Conservation (phyloP, 2,329 filamentous ascomycete species). For the Pseudogymnoascus sp. region DNA sequence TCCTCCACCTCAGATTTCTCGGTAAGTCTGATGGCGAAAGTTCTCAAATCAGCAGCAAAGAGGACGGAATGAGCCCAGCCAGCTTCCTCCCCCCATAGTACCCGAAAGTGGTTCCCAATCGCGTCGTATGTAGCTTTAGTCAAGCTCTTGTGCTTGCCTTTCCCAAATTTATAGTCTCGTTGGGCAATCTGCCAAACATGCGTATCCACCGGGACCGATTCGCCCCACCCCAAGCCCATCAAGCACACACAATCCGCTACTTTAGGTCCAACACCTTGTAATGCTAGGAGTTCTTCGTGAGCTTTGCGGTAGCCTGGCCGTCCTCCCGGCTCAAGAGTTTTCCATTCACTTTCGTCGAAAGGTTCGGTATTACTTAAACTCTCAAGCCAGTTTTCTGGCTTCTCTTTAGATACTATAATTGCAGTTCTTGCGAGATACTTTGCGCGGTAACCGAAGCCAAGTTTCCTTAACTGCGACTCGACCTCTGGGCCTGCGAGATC, state of each 20-base stretch:
- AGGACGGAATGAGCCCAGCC: slow-evolving; percentile 97
- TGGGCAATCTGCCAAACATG: slow-evolving; percentile 99
- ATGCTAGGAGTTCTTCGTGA: slow-evolving; percentile 67
- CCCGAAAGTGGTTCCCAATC: slow-evolving; percentile 81
- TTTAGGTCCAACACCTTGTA: slow-evolving; percentile 91
- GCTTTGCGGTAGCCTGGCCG: slow-evolving; percentile 63
- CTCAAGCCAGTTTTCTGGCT: slow-evolving; percentile 68
- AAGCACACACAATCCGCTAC: slow-evolving; percentile 94
- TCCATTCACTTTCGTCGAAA: slow-evolving; percentile 33
- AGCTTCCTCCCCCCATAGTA: slow-evolving; percentile 85
- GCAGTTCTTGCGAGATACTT: slow-evolving; percentile 89
- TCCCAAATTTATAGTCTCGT: slow-evolving; percentile 88
- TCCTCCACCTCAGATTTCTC: slow-evolving; percentile 41
- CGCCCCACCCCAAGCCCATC: slow-evolving; percentile 93
- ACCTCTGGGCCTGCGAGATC: slow-evolving; percentile 68
- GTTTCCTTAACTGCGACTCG: slow-evolving; percentile 67
- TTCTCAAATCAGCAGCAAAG: slow-evolving; percentile 84
- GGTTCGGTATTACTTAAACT: slow-evolving; percentile 70
- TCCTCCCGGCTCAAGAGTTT: slow-evolving; percentile 41
- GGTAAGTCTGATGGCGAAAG: slow-evolving; percentile 61
- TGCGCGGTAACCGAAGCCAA: slow-evolving; percentile 92
- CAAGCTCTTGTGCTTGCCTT: slow-evolving; percentile 72
- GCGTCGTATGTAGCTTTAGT: slow-evolving; percentile 85
- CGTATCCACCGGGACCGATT: slow-evolving; percentile 92
- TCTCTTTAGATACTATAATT: slow-evolving; percentile 59